Base-by-base conservation (phyloP, 2,329 filamentous ascomycete species). In the Cercospora sojina region DNA sequence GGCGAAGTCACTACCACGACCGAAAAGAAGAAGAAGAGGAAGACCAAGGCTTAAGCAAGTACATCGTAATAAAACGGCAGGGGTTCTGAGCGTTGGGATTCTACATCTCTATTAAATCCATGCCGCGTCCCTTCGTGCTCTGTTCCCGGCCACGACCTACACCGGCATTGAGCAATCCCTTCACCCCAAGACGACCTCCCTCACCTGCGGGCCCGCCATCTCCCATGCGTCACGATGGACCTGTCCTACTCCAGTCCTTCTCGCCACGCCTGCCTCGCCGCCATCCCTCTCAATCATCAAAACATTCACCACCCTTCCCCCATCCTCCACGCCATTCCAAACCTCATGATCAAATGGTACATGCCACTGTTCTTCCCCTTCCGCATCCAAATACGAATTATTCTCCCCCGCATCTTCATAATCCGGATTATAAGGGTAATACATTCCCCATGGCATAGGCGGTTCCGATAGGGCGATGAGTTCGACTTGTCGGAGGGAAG, bases 1-100 rank as follows among this genome's bases (percentile, higher is more conserved):
- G 66, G 59, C 5, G 60, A 58, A 27, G 59, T 56, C 10, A 62
- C 59, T 27, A 59, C 59, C 1, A 63, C 58, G 41, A 68, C 53
- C 10, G 64, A 49, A 12, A 64, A 69, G 41, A 64, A 53, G 56
- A 71, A 71, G 66, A 71, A 70, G 69, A 57, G 64, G 27, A 70
- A 68, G 65, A 68, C 65, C 18, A 69, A 70, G 63, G 56, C 65
- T 35, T 63, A 56, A 51, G 47, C 47, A 51, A 3, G 2, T 51
- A 3, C 2, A 6, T 27, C 13, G 47, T 51, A 51, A 51, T 27
- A 12, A 27, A 4, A 6, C 20, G 6, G 20, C 23, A 23, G 23
- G 23, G 16, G 3, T 25, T 4, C 6, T 13, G 20, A 51, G 12
- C 18, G 16, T 12, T 9, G 27, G 47, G 20, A 20, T 3, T 2